Evolutionary conservation across 352 stramenopile genomes (phyloP), one percentile per base, ranked within the genome.

Genomic region (Peronospora destructor): DNA sequence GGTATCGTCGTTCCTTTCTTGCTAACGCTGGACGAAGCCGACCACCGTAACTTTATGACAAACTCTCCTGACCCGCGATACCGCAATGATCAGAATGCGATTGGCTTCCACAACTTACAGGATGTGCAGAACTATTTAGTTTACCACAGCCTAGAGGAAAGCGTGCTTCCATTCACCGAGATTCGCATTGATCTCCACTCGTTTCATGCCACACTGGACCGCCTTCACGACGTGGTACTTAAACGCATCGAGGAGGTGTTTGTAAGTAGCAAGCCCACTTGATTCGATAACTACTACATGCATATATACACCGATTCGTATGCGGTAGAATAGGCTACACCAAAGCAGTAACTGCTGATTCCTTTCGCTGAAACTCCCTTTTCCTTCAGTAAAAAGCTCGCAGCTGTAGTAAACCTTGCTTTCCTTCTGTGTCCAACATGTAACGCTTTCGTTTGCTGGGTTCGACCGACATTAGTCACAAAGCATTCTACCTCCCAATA

Each of bases 11-110:
- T 91, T 40, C 83, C 83, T 21, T 94, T 93, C 52, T 54, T 88
- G 17, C 58, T 88, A 9, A 85, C 71, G 13, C 60, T 88, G 33
- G 68, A 91, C 37, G 62, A 75, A 37, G 59, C 61, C 16, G 73
- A 84, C 53, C 83, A 94, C 57, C 64, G 49, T 45, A 75, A 80
- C 40, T 94, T 94, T 53, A 88, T 94, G 64, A 65, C 62, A 16
- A 80, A 89, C 55, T 87, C 80, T n/a, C 83, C 83, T 4, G 83
- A 94, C 33, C 80, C 80, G 29, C 69, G 83, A 36, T 94, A 94
- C 59, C 74, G 72, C n/a, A 59, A 72, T 29, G 60, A 74, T 25
- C 60, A 71, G 14, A 74, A 68, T 7, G 64, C 65, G 10, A 50
- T 69, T 23, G 82, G 80, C 17, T 87, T 88, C 42, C 60, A 61